Evolutionary conservation across 768 basidiomycete species (phyloP).

Genomic region (Suillus lakei): DNA sequence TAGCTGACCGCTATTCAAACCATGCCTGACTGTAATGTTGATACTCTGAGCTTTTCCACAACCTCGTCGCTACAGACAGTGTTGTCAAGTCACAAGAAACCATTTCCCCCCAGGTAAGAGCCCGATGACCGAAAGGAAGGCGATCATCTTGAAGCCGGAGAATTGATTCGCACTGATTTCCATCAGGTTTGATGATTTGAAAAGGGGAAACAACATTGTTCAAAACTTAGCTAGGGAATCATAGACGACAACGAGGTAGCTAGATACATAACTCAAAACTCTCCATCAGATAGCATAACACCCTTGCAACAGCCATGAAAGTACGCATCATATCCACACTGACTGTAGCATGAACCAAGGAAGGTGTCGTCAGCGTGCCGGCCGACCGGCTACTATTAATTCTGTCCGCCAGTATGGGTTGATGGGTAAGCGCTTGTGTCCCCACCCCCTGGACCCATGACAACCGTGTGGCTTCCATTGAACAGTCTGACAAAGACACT

Average conservation of each 20-base stretch:
- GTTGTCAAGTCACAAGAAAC: not conserved
- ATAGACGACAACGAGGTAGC: not conserved
- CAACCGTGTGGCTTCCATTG: not conserved
- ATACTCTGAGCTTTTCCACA: not conserved
- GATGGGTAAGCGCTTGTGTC: not conserved
- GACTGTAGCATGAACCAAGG: not conserved
- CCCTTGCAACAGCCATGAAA: not conserved
- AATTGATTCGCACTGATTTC: too few species aligned
- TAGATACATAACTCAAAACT: not conserved
- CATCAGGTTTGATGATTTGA: not conserved
- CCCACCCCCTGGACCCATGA: not conserved
- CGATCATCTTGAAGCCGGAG: not conserved
- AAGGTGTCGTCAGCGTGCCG: not conserved
- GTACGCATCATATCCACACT: not conserved
- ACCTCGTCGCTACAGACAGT: not conserved
- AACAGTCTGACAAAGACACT: not conserved
- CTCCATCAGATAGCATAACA: not conserved
- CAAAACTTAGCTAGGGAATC: not conserved
- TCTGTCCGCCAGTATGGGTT: not conserved
- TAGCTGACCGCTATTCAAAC: not conserved
- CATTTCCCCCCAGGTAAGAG: not conserved
- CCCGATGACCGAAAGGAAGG: not conserved
- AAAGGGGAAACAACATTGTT: not conserved
- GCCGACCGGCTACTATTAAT: not conserved
- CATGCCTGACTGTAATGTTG: not conserved